phyloP scores from a whole-genome alignment of 2,329 filamentous ascomycete genomes.

The Periconia macrospinosa region DNA sequence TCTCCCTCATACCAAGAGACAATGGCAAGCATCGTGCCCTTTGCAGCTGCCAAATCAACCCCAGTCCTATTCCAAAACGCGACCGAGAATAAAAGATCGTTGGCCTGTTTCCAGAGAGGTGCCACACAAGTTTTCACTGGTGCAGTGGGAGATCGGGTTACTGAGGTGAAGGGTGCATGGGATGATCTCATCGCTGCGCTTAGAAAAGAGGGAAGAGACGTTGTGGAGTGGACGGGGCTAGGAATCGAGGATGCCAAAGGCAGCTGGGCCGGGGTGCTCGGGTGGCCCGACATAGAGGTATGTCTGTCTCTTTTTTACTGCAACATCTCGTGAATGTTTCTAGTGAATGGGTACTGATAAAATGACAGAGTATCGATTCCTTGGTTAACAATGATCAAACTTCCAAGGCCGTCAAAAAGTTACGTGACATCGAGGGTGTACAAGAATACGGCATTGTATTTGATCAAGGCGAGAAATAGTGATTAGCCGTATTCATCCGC shows the following conservation, averaged over 20 bases:
- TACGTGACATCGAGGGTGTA: too few relatives aligned
- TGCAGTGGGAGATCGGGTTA: not conserved
- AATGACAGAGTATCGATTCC: too few relatives aligned
- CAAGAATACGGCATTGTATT: too few relatives aligned
- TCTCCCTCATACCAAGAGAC: not conserved
- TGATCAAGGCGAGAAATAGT: too few relatives aligned
- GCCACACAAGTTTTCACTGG: not conserved
- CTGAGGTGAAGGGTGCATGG: not conserved
- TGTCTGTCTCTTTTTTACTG: not conserved
- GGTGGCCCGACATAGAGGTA: not conserved
- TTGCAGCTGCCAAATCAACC: not conserved
- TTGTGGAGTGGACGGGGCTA: not conserved
- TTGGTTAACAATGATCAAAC: too few relatives aligned
- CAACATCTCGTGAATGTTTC: too few relatives aligned
- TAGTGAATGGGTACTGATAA: too few relatives aligned
- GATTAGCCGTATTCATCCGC: too few relatives aligned
- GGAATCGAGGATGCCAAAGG: not conserved
- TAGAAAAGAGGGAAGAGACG: not conserved
- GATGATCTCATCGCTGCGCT: not conserved
- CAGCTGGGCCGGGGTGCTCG: not conserved
- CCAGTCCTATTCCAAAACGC: not conserved
- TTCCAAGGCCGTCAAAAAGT: too few relatives aligned
- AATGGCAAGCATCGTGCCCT: not conserved
- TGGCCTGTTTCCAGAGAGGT: not conserved
- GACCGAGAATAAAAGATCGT: not conserved